Percentiles rank a stretch among this genome's conserved stretches.
Evolutionary conservation across 306 rosid genomes (phyloP).

Genomic region (Spatholobus suberectus): DNA sequence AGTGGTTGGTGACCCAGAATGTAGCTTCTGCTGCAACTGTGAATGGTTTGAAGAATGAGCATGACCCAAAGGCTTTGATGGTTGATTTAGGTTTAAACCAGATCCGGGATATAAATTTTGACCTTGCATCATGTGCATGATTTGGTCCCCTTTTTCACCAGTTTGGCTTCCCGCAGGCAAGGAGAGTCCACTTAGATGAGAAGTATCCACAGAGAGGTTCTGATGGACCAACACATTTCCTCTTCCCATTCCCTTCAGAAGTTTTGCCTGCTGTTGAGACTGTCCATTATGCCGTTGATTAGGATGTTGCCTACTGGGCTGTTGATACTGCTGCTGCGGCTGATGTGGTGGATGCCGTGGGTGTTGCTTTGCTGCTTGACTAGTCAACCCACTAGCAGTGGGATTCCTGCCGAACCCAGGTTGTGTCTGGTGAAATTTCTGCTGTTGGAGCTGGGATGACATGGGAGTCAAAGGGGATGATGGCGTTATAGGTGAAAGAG

Average conservation of each 20-base stretch:
- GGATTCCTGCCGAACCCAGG: constrained; percentile 67
- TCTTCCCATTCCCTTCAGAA: constrained; percentile 75
- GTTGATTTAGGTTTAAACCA: constrained; percentile 57
- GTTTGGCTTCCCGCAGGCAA: constrained; percentile 66
- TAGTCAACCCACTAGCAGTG: constrained; percentile 58
- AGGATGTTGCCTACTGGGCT: constrained; percentile 79
- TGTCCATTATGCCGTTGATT: constrained; percentile 66
- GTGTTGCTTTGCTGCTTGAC: constrained; percentile 72
- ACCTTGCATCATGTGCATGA: constrained; percentile 69
- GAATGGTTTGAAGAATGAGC: constrained; percentile 62
- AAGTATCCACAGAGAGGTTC: constrained; percentile 64
- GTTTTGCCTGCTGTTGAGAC: constrained; percentile 75
- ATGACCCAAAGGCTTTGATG: constrained; percentile 62
- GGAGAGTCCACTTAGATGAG: constrained; percentile 68
- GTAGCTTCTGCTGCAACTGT: constrained; percentile 65
- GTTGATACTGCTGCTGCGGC: constrained; percentile 64
- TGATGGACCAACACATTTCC: constrained; percentile 62
- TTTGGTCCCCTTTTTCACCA: constrained; percentile 75
- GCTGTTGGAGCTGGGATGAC: constrained; percentile 72
- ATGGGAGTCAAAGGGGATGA: constrained; percentile 64
- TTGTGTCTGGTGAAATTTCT: constrained; percentile 71
- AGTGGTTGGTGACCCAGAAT: constrained; percentile 55
- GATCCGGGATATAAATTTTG: constrained; percentile 70
- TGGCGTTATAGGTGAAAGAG: constrained; percentile 59
- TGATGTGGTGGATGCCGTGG: constrained; percentile 64